phyloP scores from a whole-genome alignment of 768 basidiomycete species.

The Phaeotremella fagi region DNA sequence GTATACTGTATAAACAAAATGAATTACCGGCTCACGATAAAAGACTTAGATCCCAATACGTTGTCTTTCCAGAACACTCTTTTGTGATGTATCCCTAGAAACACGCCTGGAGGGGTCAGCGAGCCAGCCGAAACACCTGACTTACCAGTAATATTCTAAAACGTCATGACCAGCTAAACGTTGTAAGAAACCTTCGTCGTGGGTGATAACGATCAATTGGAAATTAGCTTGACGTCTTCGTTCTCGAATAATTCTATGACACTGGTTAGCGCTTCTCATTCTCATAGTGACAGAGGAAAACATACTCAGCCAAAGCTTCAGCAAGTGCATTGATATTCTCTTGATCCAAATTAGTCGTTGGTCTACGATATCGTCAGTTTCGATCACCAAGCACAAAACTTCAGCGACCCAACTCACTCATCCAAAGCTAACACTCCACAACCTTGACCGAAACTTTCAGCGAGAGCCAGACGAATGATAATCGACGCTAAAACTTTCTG shows the following conservation, averaged over 20 bases:
- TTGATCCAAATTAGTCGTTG: slow-evolving; percentile 91
- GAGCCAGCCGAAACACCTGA: not conserved
- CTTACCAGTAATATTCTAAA: slow-evolving; percentile 93
- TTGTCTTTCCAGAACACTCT: slow-evolving; percentile 56
- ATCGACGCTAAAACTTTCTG: slow-evolving; percentile 99
- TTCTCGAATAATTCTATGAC: slow-evolving; percentile 80
- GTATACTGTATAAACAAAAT: not conserved
- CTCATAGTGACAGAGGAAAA: slow-evolving; percentile 12
- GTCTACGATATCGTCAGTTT: slow-evolving; percentile 47
- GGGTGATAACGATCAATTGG: slow-evolving; percentile 79
- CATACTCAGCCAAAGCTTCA: slow-evolving; percentile 83
- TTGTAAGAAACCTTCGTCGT: slow-evolving; percentile 89
- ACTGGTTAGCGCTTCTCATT: not conserved
- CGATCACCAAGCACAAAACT: not conserved
- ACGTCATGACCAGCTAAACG: slow-evolving; percentile 84
- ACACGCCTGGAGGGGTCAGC: slow-evolving; percentile 63
- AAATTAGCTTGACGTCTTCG: slow-evolving; percentile 84
- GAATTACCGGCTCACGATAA: not conserved
- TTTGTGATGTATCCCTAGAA: slow-evolving; percentile 63
- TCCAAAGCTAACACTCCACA: slow-evolving; percentile 97
- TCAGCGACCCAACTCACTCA: slow-evolving; percentile 52
- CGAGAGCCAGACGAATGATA: slow-evolving; percentile 92
- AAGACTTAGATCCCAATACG: slow-evolving; percentile 20
- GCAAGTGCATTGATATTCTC: slow-evolving; percentile 96
- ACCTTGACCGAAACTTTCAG: slow-evolving; percentile 95